A percentile compares a stretch with the other conserved stretches of the same genome.
Evolutionary conservation across 495 filamentous ascomycete genomes (phyloP).

Genomic region (Aspergillus ostianus): DNA sequence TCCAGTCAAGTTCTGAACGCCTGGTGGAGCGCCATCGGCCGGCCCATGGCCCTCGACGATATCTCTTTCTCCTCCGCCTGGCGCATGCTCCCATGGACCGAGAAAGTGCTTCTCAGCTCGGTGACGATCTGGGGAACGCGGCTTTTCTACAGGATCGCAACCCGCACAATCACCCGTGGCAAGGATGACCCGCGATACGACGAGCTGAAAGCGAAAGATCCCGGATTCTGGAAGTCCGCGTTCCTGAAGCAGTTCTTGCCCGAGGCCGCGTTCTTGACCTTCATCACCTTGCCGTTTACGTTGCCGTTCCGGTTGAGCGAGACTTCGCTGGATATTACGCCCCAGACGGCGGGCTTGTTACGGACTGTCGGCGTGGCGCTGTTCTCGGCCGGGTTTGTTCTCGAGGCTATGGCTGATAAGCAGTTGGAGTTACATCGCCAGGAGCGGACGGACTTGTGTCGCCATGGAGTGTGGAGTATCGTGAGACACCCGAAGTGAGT

Average conservation of each 20-base stretch:
- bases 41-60: conserved; percentile 36
- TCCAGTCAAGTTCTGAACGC: conserved; percentile 52
- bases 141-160: conserved; percentile 51
- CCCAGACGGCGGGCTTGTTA: conserved; percentile 16
- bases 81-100: conserved; percentile 42
- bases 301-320: conserved; percentile 43
- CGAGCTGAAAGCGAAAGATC: conserved; percentile 38
- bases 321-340: conserved; percentile 10
- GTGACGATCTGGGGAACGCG: conserved; percentile 56
- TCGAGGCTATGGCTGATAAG: conserved; percentile 54
- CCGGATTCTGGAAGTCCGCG: conserved; percentile 54
- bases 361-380: conserved; percentile 52
- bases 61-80: conserved; percentile 42
- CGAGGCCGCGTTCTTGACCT: conserved; percentile 44
- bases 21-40: conserved; percentile 57
- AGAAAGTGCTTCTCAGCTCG: conserved; percentile 50
- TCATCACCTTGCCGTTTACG: conserved; percentile 55
- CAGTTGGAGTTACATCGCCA: conserved; percentile 44
- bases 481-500: conserved; percentile 62
- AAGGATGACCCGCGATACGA: conserved; percentile 57
- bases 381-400: conserved; percentile 51
- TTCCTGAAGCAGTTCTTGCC: conserved; percentile 28
- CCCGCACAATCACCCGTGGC: conserved; percentile 41
- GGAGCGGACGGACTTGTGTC: conserved; percentile 37
- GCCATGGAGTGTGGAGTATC: conserved; percentile 57